Evolutionary conservation across 176 grass and related monocot species (phyloP).

Genomic region (Oryza meyeriana): DNA sequence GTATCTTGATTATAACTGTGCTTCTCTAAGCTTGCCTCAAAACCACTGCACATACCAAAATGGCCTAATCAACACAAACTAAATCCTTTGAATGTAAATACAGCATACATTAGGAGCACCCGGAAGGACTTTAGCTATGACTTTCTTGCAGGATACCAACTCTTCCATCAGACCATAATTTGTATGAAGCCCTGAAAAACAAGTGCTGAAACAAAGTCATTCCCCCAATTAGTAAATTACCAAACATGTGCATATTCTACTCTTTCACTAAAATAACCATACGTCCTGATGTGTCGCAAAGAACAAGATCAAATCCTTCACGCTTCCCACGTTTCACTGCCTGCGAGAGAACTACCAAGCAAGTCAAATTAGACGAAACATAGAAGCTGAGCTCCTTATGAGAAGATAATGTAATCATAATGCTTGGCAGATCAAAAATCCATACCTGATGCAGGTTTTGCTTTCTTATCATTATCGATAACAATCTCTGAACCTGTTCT

Average conservation of each 20-base stretch:
- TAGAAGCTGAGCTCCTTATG: neutral
- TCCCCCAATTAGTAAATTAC: neutral
- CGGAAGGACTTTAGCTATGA: slow-evolving; percentile 73
- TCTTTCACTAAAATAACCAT: slow-evolving; percentile 34
- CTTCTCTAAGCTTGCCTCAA: neutral
- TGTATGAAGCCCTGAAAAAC: slow-evolving; percentile 83
- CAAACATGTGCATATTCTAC: slow-evolving; percentile 5
- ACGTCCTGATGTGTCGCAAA: slow-evolving; percentile 99
- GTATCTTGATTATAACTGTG: neutral
- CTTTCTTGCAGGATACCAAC: slow-evolving; percentile 84
- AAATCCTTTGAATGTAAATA: slow-evolving; percentile 1
- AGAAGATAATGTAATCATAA: slow-evolving; percentile 14
- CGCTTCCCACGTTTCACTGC: slow-evolving; percentile 90
- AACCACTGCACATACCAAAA: neutral
- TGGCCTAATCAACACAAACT: neutral
- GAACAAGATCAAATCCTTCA: slow-evolving; percentile 77
- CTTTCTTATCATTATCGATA: slow-evolving; percentile 68
- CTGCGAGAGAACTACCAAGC: slow-evolving; percentile 88
- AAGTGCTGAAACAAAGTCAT: neutral
- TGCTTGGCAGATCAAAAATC: neutral
- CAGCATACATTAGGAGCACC: slow-evolving; percentile 83
- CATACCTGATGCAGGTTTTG: slow-evolving; percentile 70
- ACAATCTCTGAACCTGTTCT: slow-evolving; percentile 90
- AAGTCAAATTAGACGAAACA: slow-evolving; percentile 60
- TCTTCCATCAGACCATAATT: slow-evolving; percentile 98